Conservation (phyloP, 2,329 filamentous ascomycete genomes). For the Tricladium varicosporioides region DNA sequence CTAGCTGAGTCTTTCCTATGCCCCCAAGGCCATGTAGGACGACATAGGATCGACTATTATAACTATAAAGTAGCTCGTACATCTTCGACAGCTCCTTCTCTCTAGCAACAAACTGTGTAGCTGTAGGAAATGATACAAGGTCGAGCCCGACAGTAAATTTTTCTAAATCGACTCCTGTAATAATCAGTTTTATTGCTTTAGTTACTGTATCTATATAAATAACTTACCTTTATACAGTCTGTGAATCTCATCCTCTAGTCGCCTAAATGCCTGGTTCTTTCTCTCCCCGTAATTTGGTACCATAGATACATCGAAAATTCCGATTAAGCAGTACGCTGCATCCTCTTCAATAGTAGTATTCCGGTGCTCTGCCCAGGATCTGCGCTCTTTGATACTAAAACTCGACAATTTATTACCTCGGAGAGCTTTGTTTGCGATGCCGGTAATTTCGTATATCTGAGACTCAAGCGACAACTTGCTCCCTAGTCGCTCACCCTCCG, state of each 20-base stretch:
- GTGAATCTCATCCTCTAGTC: conserved; percentile 10
- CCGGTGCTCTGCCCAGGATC: conserved; percentile 41
- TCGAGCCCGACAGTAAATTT: conserved; percentile 13
- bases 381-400: conserved; percentile 36
- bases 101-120: conserved; percentile 21
- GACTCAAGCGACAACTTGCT: conserved; percentile 14
- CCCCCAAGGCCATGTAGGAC: conserved; percentile 43
- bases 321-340: conserved; percentile 42
- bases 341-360: conserved; percentile 39
- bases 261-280: background rate
- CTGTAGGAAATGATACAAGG: conserved; percentile 17
- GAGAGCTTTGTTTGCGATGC: conserved; percentile 17
- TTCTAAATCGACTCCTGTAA: conserved; percentile 13
- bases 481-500: conserved; percentile 15
- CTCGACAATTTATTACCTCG: conserved; percentile 33
- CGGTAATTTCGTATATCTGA: conserved; percentile 15
- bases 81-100: conserved; percentile 25
- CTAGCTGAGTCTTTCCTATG: conserved; percentile 45
- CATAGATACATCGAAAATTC: conserved; percentile 44
- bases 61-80: conserved; percentile 17
- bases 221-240: conserved; percentile 11
- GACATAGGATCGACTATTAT: conserved; percentile 18
- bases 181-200: conserved; percentile 3
- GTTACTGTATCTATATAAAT: conserved; percentile 11
- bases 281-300: conserved; percentile 41